phyloP scores from a whole-genome alignment of 2,329 filamentous ascomycete genomes.

The Teratosphaeria viscida region DNA sequence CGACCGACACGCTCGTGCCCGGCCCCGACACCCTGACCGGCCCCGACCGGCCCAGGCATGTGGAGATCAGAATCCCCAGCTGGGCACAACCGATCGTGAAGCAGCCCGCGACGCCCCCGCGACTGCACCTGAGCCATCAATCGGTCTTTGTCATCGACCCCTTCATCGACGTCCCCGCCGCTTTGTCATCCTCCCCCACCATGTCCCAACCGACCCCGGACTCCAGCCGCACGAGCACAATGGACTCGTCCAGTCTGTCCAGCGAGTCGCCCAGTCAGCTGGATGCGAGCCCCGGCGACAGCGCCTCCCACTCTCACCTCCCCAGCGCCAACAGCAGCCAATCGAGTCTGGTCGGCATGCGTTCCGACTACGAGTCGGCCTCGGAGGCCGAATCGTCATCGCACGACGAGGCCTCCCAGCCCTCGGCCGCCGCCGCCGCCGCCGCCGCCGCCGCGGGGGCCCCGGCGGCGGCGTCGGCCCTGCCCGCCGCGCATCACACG shows the following conservation, averaged over 20 bases:
- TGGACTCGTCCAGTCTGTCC: slow-evolving; percentile 35
- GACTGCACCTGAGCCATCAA: slow-evolving; percentile 8
- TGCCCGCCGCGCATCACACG: not conserved
- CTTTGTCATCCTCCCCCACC: slow-evolving; percentile 22
- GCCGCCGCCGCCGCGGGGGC: slow-evolving; percentile 19
- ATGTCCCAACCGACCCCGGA: slow-evolving; percentile 35
- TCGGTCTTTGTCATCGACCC: slow-evolving; percentile 14
- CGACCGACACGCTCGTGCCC: not conserved
- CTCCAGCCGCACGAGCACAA: slow-evolving; percentile 35
- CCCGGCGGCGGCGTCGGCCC: slow-evolving; percentile 15
- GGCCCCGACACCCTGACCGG: not conserved
- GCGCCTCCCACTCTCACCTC: slow-evolving; percentile 26
- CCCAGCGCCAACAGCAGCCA: slow-evolving; percentile 37
- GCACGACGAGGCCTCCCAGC: slow-evolving; percentile 20
- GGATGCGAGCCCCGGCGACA: slow-evolving; percentile 26
- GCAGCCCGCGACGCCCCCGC: slow-evolving; percentile 26
- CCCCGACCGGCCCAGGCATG: slow-evolving; percentile 30
- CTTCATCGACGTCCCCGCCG: slow-evolving; percentile 13
- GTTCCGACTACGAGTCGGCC: slow-evolving; percentile 32
- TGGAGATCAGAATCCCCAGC: slow-evolving; percentile 38
- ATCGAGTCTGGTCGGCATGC: slow-evolving; percentile 33
- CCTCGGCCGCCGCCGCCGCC: slow-evolving; percentile 14
- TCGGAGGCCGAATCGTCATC: slow-evolving; percentile 26
- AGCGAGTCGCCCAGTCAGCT: slow-evolving; percentile 34
- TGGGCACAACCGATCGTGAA: slow-evolving; percentile 34